These are phyloP conservation scores for Datura wrightii DNA, from an alignment of 257 asterid genomes.

Conservation along the genomic window DNA sequence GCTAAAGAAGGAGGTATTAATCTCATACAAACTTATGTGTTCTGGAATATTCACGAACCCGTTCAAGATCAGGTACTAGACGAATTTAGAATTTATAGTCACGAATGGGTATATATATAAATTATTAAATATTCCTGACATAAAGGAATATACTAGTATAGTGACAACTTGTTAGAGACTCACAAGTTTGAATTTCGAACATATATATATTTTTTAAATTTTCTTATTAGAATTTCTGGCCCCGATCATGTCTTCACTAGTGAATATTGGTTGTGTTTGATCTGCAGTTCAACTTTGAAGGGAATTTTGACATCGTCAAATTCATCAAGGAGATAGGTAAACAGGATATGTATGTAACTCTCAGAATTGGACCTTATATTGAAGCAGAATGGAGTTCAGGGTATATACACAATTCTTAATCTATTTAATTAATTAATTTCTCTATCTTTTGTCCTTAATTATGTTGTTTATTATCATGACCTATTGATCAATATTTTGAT, in stretches of 20 bases:
- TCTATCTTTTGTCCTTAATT: not conserved
- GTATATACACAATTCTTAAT: constrained; percentile 40
- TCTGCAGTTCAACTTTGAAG: constrained; percentile 69
- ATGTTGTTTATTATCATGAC: not conserved
- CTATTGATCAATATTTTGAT: not conserved
- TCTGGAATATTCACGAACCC: constrained; percentile 95
- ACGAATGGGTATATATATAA: not conserved
- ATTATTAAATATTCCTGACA: not conserved
- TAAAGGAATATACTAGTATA: too few relatives aligned
- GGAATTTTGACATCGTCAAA: constrained; percentile 67
- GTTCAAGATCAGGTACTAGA: constrained; percentile 70
- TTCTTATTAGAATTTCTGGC: too few relatives aligned
- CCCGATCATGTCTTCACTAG: too few relatives aligned
- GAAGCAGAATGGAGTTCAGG: constrained; percentile 98
- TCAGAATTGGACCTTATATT: constrained; percentile 87
- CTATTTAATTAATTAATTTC: not conserved
- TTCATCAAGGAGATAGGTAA: constrained; percentile 69
- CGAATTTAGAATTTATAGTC: not conserved
- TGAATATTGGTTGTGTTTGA: not conserved
- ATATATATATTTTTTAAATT: too few relatives aligned
- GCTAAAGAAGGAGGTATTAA: constrained; percentile 84
- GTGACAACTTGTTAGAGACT: too few relatives aligned
- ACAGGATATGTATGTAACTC: constrained; percentile 78
- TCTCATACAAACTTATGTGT: constrained; percentile 77
- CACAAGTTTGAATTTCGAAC: too few relatives aligned